A percentile compares a stretch with the other conserved stretches of the same genome.
phyloP scores from a whole-genome alignment of 2,329 filamentous ascomycete genomes.

The Pseudocercospora macadamiae region DNA sequence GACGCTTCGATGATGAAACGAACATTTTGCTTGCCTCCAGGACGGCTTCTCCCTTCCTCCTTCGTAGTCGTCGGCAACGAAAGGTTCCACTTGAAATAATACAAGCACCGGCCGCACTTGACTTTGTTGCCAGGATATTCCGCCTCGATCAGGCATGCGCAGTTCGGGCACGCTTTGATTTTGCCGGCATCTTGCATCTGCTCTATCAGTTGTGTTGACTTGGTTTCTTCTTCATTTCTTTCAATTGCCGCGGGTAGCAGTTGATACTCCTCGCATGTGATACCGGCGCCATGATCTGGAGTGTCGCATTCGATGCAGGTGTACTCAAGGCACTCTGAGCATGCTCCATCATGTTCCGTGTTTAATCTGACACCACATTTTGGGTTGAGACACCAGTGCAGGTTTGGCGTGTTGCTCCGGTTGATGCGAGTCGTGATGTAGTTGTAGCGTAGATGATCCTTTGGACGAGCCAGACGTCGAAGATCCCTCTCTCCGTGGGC shows the following conservation, averaged over 20 bases:
- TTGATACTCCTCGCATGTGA: neutral
- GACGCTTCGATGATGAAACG: neutral
- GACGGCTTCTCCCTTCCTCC: neutral
- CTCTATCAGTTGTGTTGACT: neutral
- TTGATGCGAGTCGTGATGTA: neutral
- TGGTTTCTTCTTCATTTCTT: neutral
- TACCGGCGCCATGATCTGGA: neutral
- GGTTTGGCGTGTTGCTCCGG: neutral
- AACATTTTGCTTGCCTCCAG: neutral
- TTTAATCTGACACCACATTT: neutral
- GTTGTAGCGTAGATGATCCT: neutral
- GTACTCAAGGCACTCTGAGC: neutral
- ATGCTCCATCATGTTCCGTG: neutral
- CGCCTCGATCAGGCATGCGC: neutral
- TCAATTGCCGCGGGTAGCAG: neutral
- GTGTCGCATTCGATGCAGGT: slow-evolving; percentile 1
- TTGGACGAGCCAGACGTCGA: neutral
- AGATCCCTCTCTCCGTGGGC: neutral
- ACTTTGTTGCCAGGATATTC: neutral
- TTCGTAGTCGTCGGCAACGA: neutral
- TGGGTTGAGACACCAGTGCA: neutral
- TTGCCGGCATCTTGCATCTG: neutral
- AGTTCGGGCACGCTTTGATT: neutral
- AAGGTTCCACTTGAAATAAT: neutral
- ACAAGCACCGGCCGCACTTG: slow-evolving; percentile 2